Evolutionary conservation across 2,329 filamentous ascomycete species (phyloP).

Genomic region (Mariannaea sp.): DNA sequence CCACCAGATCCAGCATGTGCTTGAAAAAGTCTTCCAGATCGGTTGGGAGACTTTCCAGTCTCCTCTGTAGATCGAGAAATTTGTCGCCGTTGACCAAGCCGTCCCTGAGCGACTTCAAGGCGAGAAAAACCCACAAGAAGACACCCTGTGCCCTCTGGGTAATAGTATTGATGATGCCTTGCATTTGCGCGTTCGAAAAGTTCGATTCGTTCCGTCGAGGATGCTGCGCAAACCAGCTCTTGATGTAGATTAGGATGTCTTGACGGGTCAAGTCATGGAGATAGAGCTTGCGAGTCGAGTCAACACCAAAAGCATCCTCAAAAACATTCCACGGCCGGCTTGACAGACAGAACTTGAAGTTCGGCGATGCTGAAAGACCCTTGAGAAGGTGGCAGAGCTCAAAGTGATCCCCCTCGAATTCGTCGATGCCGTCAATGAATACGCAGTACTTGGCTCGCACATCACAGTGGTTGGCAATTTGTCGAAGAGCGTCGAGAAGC

Average conservation of each 20-base stretch:
- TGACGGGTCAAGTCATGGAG: constrained; percentile 20
- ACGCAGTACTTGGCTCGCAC: too few species aligned
- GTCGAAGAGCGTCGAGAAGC: too few species aligned
- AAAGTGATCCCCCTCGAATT: constrained; percentile 21
- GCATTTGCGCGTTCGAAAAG: background rate
- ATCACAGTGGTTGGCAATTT: too few species aligned
- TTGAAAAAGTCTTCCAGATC: constrained; percentile 20
- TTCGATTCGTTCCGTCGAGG: constrained; percentile 9
- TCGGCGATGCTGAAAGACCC: background rate
- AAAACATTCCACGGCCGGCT: constrained; percentile 22
- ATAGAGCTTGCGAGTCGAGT: constrained; percentile 8
- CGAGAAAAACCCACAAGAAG: constrained; percentile 32
- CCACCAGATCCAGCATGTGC: constrained; percentile 10
- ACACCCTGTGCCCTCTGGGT: constrained; percentile 19
- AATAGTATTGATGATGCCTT: constrained; percentile 8
- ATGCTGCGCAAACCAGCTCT: background rate
- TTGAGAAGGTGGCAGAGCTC: constrained; percentile 11
- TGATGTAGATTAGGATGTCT: constrained; percentile 21
- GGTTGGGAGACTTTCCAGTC: constrained; percentile 9
- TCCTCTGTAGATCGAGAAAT: background rate
- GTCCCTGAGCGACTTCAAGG: constrained; percentile 8
- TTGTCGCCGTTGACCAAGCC: constrained; percentile 8
- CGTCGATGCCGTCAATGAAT: too few species aligned
- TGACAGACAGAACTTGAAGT: constrained; percentile 26
- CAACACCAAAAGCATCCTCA: constrained; percentile 1